Evolutionary conservation across 2,329 filamentous ascomycete genomes (phyloP), one percentile per base, ranked within the genome.

Genomic region (Xylaria sp.): DNA sequence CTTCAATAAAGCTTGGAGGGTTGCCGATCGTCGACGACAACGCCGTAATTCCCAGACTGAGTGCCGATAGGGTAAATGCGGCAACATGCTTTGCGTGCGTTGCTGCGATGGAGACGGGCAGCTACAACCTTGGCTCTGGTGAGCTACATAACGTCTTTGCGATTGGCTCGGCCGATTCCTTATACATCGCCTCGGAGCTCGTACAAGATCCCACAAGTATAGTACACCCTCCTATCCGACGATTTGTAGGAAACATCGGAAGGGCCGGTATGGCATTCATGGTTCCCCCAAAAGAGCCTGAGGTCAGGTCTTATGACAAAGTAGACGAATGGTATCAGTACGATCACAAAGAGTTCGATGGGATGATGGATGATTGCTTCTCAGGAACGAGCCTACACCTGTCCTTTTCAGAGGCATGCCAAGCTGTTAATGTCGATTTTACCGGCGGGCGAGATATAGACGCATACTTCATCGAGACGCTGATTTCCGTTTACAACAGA

Each of bases 31-130:
- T n/a, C n/a, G n/a, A n/a, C n/a, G n/a, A n/a, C n/a, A n/a, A n/a
- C n/a, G n/a, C n/a, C n/a, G n/a, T n/a, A n/a, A n/a, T n/a, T n/a
- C n/a, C n/a, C n/a, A n/a, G n/a, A n/a, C n/a, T n/a, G n/a, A n/a
- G n/a, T n/a, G n/a, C n/a, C n/a, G n/a, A n/a, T n/a, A n/a, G n/a
- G n/a, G n/a, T n/a, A n/a, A n/a, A n/a, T n/a, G n/a, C n/a, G n/a
- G n/a, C n/a, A n/a, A n/a, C n/a, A n/a, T n/a, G n/a, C 37, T 57
- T 60, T 45, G 44, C 54, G 1, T 60, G 51, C 11, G 57, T 60
- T 13, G 50, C 51, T 4, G 50, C 53, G 54, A 55, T 55, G 45
- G 54, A 60, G 17, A 48, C 57, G 2, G 54, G 54, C 8, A 50
- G 16, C 5, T 57, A 57, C 18, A 39, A 55, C n/a, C 19, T 60